These are phyloP conservation scores for Graphiopsis chlorocephala DNA, from an alignment of 2,329 filamentous ascomycete genomes.

Conservation along the genomic window DNA sequence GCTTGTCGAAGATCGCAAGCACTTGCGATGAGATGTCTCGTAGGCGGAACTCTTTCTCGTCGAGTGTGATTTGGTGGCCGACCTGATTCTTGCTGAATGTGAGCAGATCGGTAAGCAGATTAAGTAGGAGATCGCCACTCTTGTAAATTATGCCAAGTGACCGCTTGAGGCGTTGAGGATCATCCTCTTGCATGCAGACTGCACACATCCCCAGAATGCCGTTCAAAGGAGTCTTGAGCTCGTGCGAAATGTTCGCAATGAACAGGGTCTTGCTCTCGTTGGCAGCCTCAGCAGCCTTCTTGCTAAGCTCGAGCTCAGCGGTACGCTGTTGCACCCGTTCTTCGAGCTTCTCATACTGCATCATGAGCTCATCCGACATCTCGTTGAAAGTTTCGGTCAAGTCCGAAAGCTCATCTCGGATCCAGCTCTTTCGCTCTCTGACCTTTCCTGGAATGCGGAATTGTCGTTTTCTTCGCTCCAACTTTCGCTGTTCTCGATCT, in stretches of 20 bases:
- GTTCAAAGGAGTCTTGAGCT: slow-evolving; percentile 92
- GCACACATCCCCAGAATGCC: slow-evolving; percentile 93
- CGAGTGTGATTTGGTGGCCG: slow-evolving; percentile 75
- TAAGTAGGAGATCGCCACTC: slow-evolving; percentile 77
- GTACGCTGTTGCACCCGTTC: slow-evolving; percentile 81
- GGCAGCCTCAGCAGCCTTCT: slow-evolving; percentile 88
- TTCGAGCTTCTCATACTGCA: slow-evolving; percentile 81
- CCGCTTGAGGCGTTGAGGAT: slow-evolving; percentile 72
- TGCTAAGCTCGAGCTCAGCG: slow-evolving; percentile 79
- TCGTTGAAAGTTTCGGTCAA: slow-evolving; percentile 84
- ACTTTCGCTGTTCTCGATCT: slow-evolving; percentile 35
- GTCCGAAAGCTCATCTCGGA: slow-evolving; percentile 83
- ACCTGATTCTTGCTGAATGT: slow-evolving; percentile 96
- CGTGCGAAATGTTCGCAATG: slow-evolving; percentile 86
- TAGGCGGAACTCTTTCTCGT: slow-evolving; percentile 80
- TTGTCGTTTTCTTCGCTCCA: slow-evolving; percentile 46
- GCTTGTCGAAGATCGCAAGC: slow-evolving; percentile 83
- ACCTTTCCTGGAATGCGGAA: slow-evolving; percentile 88
- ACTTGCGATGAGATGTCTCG: slow-evolving; percentile 83
- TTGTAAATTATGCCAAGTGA: slow-evolving; percentile 87
- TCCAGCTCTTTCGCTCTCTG: slow-evolving; percentile 66
- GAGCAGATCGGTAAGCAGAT: slow-evolving; percentile 82
- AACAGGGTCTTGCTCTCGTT: slow-evolving; percentile 97
- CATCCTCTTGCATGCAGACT: slow-evolving; percentile 88
- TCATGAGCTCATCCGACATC: slow-evolving; percentile 86